Conservation (phyloP, 208 protist genomes). For the Leptomonas pyrrhocoris region DNA sequence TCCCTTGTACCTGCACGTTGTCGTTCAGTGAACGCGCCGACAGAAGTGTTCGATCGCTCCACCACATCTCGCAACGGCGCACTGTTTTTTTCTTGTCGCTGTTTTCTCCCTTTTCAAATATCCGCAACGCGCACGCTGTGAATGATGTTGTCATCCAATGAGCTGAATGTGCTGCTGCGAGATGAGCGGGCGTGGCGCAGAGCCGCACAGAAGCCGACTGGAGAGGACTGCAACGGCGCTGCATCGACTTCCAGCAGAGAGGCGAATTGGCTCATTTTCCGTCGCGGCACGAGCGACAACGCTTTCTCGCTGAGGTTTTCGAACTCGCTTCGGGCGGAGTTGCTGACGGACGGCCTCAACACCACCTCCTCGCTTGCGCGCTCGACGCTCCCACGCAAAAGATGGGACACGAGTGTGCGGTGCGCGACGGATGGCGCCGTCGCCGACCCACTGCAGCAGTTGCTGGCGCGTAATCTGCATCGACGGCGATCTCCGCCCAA, state of each 20-base stretch:
- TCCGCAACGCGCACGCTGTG: neutral
- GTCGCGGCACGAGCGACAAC: constrained; percentile 52
- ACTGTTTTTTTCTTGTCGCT: constrained; percentile 1
- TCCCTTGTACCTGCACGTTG: no score
- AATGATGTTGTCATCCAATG: constrained; percentile 13
- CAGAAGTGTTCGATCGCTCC: no score
- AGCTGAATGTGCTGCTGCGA: constrained; percentile 47
- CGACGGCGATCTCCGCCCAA: neutral
- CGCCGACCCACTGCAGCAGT: constrained; percentile 21
- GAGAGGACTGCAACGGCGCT: neutral
- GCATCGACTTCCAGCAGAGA: constrained; percentile 18
- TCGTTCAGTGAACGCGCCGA: no score
- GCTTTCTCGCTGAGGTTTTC: constrained; percentile 39
- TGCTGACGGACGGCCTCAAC: neutral
- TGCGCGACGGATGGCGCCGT: neutral
- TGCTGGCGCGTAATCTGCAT: constrained; percentile 24
- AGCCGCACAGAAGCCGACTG: constrained; percentile 33
- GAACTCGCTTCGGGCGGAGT: constrained; percentile 27
- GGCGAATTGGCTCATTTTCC: constrained; percentile 48
- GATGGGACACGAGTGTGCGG: constrained; percentile 21
- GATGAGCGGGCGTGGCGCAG: constrained; percentile 56
- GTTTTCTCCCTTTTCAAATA: neutral
- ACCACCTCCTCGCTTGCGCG: neutral
- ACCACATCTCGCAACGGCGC: no score
- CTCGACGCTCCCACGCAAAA: neutral